Percentiles rank a stretch among this genome's conserved stretches.
Conservation (phyloP, 2,329 filamentous ascomycete genomes). For the Camillea tinctor region DNA sequence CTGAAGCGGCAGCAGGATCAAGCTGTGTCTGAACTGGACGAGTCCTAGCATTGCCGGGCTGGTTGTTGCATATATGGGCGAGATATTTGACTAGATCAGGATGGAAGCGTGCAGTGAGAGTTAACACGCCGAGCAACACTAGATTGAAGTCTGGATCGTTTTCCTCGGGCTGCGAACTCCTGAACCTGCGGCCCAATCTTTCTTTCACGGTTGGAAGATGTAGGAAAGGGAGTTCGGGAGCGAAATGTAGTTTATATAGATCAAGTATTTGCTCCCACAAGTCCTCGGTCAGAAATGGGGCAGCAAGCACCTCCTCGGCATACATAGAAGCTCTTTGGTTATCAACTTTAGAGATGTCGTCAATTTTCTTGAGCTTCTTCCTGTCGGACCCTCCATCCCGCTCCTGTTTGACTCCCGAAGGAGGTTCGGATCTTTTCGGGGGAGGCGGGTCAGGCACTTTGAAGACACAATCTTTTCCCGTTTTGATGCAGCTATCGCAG, state of each 20-base stretch:
- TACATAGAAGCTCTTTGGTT: slow-evolving; percentile 36
- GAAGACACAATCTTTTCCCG: slow-evolving; percentile 62
- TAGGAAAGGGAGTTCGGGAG: slow-evolving; percentile 69
- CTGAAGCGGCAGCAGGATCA: slow-evolving; percentile 57
- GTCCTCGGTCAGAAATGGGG: slow-evolving; percentile 59
- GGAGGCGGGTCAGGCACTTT: slow-evolving; percentile 59
- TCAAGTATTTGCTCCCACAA: slow-evolving; percentile 69
- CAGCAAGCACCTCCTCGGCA: slow-evolving; percentile 60
- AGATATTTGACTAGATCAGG: slow-evolving; percentile 56
- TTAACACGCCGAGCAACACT: slow-evolving; percentile 64
- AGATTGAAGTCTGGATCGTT: slow-evolving; percentile 51
- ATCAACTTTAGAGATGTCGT: slow-evolving; percentile 42
- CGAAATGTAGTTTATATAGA: slow-evolving; percentile 70
- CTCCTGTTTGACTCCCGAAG: slow-evolving; percentile 38
- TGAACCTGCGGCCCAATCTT: slow-evolving; percentile 44
- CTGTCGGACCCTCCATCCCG: slow-evolving; percentile 46
- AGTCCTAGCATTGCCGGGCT: slow-evolving; percentile 34
- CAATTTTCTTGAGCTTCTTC: slow-evolving; percentile 46
- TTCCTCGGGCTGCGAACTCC: slow-evolving; percentile 34
- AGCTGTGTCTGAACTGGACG: slow-evolving; percentile 35
- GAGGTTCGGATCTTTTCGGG: slow-evolving; percentile 43
- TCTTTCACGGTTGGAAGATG: slow-evolving; percentile 64
- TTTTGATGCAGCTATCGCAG: slow-evolving; percentile 73
- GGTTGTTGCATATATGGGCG: slow-evolving; percentile 38
- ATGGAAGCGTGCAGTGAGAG: slow-evolving; percentile 69